Evolutionary conservation across 768 basidiomycete genomes (phyloP).

Genomic region (Paxillus ammoniavirescens): DNA sequence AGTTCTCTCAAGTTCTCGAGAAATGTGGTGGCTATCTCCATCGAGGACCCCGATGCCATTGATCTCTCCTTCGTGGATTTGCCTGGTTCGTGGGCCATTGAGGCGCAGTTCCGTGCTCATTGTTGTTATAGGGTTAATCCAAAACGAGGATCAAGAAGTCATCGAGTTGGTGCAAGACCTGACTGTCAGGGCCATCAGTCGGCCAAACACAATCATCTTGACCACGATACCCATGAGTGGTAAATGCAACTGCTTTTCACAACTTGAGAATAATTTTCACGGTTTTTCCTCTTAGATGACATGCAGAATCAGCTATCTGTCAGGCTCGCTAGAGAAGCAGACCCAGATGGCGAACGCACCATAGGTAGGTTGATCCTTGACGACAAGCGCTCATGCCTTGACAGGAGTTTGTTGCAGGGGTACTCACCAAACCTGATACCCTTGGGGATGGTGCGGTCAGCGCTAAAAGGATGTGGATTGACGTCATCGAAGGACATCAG

Average conservation of each 20-base stretch:
- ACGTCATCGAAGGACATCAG: constrained; percentile 46
- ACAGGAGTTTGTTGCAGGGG: constrained; percentile 37
- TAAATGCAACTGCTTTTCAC: constrained; percentile 18
- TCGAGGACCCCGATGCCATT: constrained; percentile 43
- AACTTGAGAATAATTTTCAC: background rate
- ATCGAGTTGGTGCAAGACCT: constrained; percentile 49
- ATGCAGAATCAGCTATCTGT: constrained; percentile 64
- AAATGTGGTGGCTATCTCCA: constrained; percentile 48
- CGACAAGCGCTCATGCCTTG: background rate
- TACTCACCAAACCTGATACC: constrained; percentile 70
- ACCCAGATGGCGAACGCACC: constrained; percentile 55
- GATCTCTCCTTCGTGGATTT: constrained; percentile 55
- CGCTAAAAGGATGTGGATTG: constrained; percentile 43
- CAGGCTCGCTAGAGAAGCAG: constrained; percentile 49
- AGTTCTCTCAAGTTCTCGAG: constrained; percentile 41
- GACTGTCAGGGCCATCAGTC: constrained; percentile 45
- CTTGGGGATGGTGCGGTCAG: constrained; percentile 43
- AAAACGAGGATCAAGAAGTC: constrained; percentile 43
- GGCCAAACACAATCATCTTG: constrained; percentile 56
- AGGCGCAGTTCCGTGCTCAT: constrained; percentile 3
- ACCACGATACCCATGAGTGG: constrained; percentile 67
- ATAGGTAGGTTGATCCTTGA: constrained; percentile 46
- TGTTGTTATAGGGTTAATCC: constrained; percentile 49
- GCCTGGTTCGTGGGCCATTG: constrained; percentile 38
- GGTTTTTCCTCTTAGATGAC: constrained; percentile 46